These are phyloP conservation scores for Ramalina intermedia DNA, from an alignment of 495 filamentous ascomycete genomes.

Conservation along the genomic window DNA sequence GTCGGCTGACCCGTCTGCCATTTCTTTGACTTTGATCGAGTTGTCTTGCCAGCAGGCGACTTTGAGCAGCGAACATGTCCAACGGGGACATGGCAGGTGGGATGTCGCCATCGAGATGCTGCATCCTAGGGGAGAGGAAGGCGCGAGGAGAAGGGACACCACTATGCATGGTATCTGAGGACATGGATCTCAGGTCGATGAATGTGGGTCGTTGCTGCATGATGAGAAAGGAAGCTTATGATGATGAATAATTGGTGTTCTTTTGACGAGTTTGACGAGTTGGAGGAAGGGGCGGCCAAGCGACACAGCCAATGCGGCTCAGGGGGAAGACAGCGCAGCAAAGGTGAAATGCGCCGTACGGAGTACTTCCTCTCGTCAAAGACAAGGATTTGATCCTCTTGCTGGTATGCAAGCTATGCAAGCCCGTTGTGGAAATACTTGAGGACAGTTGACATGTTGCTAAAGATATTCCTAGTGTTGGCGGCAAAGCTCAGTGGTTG, in stretches of 20 bases:
- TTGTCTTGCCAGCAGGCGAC: conserved; percentile 71
- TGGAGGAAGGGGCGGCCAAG: neutral
- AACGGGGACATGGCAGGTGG: conserved; percentile 87
- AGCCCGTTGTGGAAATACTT: too few species aligned
- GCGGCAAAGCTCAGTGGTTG: too few species aligned
- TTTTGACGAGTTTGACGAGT: neutral
- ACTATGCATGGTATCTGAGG: conserved; percentile 37
- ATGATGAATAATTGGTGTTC: neutral
- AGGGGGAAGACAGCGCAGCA: too few species aligned
- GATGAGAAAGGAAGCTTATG: conserved; percentile 3
- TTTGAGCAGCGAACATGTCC: conserved; percentile 85
- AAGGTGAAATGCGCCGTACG: too few species aligned
- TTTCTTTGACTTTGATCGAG: conserved; percentile 57
- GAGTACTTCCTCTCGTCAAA: too few species aligned
- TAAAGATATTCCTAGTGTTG: too few species aligned
- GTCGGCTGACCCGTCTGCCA: conserved; percentile 63
- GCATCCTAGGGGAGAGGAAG: conserved; percentile 52
- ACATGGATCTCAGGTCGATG: conserved; percentile 49
- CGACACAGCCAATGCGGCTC: conserved; percentile 4
- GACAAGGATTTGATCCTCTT: too few species aligned
- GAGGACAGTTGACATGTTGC: too few species aligned
- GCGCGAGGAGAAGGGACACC: conserved; percentile 25
- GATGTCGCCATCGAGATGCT: conserved; percentile 68
- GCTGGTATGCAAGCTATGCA: too few species aligned
- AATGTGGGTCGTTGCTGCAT: conserved; percentile 46